These are phyloP conservation scores for Pichia occidentalis DNA, from an alignment of 805 yeast species.

Conservation along the genomic window DNA sequence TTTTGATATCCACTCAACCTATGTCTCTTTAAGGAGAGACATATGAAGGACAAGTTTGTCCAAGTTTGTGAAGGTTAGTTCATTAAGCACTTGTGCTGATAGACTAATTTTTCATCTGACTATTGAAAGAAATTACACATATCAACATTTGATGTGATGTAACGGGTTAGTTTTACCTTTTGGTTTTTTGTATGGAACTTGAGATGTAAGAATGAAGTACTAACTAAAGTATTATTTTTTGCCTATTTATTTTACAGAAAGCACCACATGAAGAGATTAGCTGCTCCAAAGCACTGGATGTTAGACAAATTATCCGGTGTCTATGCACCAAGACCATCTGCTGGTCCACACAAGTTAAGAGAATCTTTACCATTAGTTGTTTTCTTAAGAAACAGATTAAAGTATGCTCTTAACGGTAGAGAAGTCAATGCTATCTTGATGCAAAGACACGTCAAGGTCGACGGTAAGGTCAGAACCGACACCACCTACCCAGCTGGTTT, in stretches of 20 bases:
- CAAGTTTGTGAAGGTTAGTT: too few relatives aligned
- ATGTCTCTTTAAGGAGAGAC: constrained; percentile 6
- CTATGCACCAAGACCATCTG: constrained; percentile 99
- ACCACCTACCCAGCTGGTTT: constrained; percentile 98
- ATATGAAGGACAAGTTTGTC: constrained; percentile 10
- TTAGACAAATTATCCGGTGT: constrained; percentile 99
- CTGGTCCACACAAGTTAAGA: constrained; percentile 99
- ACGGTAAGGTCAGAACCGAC: constrained; percentile 99
- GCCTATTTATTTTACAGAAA: constrained; percentile 45
- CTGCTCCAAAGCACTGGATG: constrained; percentile 99
- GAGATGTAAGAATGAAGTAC: too few relatives aligned
- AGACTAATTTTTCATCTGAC: too few relatives aligned
- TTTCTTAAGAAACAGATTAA: constrained; percentile 96
- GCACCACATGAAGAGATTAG: constrained; percentile 99
- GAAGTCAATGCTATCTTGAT: constrained; percentile 96
- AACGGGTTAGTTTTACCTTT: too few relatives aligned
- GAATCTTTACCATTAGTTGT: constrained; percentile 96
- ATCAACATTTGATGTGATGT: too few relatives aligned
- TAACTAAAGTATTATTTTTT: neutral
- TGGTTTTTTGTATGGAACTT: too few relatives aligned
- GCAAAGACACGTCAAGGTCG: constrained; percentile 98
- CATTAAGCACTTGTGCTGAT: too few relatives aligned
- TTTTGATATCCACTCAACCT: constrained; percentile 8
- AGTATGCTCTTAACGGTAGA: constrained; percentile 98
- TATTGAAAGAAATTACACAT: too few relatives aligned